Percentiles rank a stretch among this genome's conserved stretches.
These are phyloP conservation scores for Austropuccinia psidii DNA, from an alignment of 1,284 basidiomycete genomes.

Conservation along the genomic window DNA sequence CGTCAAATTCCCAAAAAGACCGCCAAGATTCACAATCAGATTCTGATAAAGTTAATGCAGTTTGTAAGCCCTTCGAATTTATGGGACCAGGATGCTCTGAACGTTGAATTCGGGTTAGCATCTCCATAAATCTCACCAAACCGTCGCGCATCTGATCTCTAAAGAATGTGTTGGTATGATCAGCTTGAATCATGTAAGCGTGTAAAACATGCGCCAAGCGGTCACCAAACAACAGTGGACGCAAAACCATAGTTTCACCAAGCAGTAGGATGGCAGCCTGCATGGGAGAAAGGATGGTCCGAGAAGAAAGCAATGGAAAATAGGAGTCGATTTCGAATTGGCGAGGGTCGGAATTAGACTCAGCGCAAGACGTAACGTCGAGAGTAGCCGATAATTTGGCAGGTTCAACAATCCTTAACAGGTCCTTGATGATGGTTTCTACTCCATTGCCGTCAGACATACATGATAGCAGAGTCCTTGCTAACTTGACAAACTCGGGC, in stretches of 20 bases:
- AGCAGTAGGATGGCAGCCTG: conserved; percentile 31
- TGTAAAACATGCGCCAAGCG: conserved; percentile 24
- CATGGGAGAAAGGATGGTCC: conserved; percentile 24
- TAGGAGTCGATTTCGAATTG: conserved; percentile 20
- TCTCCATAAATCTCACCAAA: conserved; percentile 21
- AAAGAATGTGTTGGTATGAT: conserved; percentile 27
- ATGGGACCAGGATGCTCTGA: background rate
- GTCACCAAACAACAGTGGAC: conserved; percentile 15
- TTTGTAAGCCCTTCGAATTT: background rate
- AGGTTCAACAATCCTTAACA: conserved; percentile 20
- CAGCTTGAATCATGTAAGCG: conserved; percentile 33
- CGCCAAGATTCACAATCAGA: conserved; percentile 23
- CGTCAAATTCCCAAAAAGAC: conserved; percentile 36
- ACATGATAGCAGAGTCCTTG: conserved; percentile 16
- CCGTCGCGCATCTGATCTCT: conserved; percentile 27
- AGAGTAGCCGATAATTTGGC: conserved; percentile 24
- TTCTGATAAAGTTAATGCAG: background rate
- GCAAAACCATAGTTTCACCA: conserved; percentile 30
- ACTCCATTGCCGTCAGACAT: conserved; percentile 15
- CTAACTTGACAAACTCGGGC: conserved; percentile 23
- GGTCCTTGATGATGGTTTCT: conserved; percentile 8
- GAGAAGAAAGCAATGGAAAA: conserved; percentile 29
- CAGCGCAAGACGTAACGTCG: background rate
- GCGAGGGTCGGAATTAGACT: background rate
- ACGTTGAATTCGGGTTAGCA: conserved; percentile 12